Base-by-base conservation (phyloP, 148 eudicot species). In the Nyssa sinensis region DNA sequence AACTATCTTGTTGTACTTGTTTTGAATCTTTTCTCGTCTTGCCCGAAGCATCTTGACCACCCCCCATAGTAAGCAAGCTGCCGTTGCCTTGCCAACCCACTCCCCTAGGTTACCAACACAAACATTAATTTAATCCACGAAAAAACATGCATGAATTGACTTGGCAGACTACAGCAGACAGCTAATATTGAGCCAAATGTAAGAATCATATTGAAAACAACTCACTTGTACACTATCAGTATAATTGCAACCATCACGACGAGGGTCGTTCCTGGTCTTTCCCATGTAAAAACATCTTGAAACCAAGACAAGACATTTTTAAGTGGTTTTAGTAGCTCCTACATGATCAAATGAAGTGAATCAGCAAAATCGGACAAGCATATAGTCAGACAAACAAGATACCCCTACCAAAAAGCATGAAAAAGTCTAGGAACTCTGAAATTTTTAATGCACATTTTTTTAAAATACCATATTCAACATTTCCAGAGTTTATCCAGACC, bases 31-130 rank as follows among this genome's bases (percentile, higher is more conserved):
- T 13, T 27, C 74, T 60, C 64, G 60, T 60, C 90, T 84, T 27
- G 90, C 88, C 72, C 58, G 69, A 32, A 86, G 55, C 88, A 92
- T 90, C 73, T 80, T 72, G 14, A 78, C 62, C 25, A 81, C 85
- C 7, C 73, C 71, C 94, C 97, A 89, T 53, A 92, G 55, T 74
- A 92, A 78, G 67, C 78, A 76, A 32, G 66, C 74, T 7, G 97
- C 93, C 75, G 92, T 66, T 37, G 91, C 91, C 81, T 74, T 83
- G 25, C 98, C 97, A 28, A 89, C 84, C 92, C 97, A 90, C 80
- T 95, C 98, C n/a, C 71, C 96, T 94, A 44, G 63, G 63, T 29
- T 24, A 59, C 7, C 66, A 41, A 17, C 29, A 75, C n/a, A 27
- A 65, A 44, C 44, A 24, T 66, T 41, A 32, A 66, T 44, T 51